Conservation (phyloP, 306 rosid species). For the Prunus mira region DNA sequence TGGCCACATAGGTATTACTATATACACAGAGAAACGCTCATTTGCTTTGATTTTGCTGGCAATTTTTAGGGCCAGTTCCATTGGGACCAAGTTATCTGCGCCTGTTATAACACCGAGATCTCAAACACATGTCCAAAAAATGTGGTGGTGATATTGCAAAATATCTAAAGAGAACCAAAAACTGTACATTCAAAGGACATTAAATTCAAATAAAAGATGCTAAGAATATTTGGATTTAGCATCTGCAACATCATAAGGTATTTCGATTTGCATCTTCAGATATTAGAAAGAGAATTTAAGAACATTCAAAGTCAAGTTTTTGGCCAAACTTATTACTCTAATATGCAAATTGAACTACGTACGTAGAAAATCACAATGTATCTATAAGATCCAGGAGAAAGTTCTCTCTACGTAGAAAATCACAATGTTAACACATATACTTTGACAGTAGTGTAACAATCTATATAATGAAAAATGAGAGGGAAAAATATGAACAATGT, state of each 20-base stretch:
- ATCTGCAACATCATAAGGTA: neutral
- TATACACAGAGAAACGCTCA: constrained; percentile 55
- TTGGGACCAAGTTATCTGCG: constrained; percentile 64
- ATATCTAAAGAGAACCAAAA: neutral
- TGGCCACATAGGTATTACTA: constrained; percentile 83
- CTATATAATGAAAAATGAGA: neutral
- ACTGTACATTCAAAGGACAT: neutral
- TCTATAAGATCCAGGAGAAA: neutral
- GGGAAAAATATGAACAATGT: neutral
- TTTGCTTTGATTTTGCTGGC: constrained; percentile 50
- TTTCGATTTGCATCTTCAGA: neutral
- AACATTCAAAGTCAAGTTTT: neutral
- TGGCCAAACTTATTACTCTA: too few relatives aligned
- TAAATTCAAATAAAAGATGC: neutral
- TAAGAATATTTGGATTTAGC: neutral
- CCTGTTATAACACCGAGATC: constrained; percentile 36
- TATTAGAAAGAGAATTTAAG: neutral
- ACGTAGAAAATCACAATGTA: neutral
- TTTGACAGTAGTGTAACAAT: neutral
- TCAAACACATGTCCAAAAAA: neutral
- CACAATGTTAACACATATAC: neutral
- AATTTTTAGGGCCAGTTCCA: constrained; percentile 71
- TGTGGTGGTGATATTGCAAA: neutral
- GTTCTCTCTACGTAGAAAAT: too few relatives aligned
- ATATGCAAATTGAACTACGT: too few relatives aligned